Conservation (phyloP, 495 filamentous ascomycete species). For the Penicillium dipodomyicola region DNA sequence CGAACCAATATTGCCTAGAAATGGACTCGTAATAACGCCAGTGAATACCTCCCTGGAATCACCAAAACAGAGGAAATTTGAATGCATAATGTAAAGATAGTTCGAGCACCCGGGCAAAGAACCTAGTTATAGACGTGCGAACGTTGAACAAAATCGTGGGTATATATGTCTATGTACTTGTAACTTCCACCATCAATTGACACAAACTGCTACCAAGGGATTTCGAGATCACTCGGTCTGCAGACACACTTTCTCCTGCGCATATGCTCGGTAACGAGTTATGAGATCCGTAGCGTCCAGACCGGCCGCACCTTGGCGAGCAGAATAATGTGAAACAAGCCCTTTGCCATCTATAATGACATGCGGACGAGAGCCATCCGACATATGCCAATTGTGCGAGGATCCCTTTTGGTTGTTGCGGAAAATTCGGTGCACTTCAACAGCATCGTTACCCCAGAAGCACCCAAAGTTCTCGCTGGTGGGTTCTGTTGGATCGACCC, state of each 20-base stretch:
- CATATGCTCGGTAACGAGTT: constrained; percentile 51
- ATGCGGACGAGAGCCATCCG: constrained; percentile 17
- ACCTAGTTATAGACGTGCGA: not conserved
- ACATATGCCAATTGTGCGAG: constrained; percentile 1
- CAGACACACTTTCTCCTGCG: constrained; percentile 47
- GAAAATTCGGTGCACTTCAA: constrained; percentile 17
- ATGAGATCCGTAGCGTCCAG: constrained; percentile 52
- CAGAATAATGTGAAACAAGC: constrained; percentile 51
- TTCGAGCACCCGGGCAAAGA: not conserved
- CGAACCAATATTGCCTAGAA: not conserved
- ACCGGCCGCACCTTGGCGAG: constrained; percentile 32
- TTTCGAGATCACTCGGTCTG: constrained; percentile 5
- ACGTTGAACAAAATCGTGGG: not conserved
- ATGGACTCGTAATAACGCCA: not conserved
- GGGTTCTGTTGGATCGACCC: constrained; percentile 43
- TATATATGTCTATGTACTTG: constrained; percentile 11
- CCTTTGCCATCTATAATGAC: constrained; percentile 53
- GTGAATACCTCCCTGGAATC: not conserved
- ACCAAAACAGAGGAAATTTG: not conserved
- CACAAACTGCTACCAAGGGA: not conserved
- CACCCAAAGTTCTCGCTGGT: constrained; percentile 49
- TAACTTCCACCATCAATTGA: not conserved
- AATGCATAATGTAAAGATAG: no score
- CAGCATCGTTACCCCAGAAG: constrained; percentile 44
- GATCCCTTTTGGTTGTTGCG: constrained; percentile 6